Evolutionary conservation across 805 yeast genomes (phyloP).

Genomic region (Zygosaccharomyces lentus): DNA sequence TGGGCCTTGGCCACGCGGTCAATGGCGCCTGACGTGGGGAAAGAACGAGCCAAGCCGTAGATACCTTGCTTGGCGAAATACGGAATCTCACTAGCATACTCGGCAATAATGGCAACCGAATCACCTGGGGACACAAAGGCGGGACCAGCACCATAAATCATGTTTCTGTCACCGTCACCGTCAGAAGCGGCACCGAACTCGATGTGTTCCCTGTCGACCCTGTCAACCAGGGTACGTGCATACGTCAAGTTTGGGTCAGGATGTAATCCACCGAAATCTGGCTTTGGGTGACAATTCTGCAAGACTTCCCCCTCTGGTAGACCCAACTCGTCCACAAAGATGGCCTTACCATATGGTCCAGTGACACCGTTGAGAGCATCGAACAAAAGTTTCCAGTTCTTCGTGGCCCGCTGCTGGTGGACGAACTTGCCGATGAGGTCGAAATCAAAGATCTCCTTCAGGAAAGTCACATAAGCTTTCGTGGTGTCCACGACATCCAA

Average conservation of each 20-base stretch:
- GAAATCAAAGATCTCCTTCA: conserved; percentile 86
- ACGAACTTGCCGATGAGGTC: conserved; percentile 71
- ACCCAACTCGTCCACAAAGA: conserved; percentile 82
- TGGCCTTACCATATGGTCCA: conserved; percentile 88
- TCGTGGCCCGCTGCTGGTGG: conserved; percentile 41
- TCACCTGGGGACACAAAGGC: conserved; percentile 98
- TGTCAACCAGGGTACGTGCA: conserved; percentile 79
- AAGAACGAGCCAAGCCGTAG: conserved; percentile 89
- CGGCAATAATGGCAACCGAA: conserved; percentile 95
- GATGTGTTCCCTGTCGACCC: conserved; percentile 75
- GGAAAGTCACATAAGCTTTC: conserved; percentile 66
- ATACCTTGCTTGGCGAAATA: conserved; percentile 83
- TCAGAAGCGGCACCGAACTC: conserved; percentile 99
- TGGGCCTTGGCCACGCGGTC: conserved; percentile 83
- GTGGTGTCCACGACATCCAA: conserved; percentile 84
- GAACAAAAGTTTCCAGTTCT: conserved; percentile 69
- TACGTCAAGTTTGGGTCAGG: conserved; percentile 98
- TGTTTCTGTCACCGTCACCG: conserved; percentile 98
- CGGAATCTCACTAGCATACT: conserved; percentile 88
- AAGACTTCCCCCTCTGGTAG: conserved; percentile 57
- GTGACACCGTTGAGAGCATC: conserved; percentile 95
- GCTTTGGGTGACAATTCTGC: conserved; percentile 75
- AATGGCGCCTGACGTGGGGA: conserved; percentile 95
- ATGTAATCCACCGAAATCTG: conserved; percentile 95
- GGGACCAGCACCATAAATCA: conserved; percentile 88